Base-by-base conservation (phyloP, 257 asterid genomes). In the Rauvolfia tetraphylla region DNA sequence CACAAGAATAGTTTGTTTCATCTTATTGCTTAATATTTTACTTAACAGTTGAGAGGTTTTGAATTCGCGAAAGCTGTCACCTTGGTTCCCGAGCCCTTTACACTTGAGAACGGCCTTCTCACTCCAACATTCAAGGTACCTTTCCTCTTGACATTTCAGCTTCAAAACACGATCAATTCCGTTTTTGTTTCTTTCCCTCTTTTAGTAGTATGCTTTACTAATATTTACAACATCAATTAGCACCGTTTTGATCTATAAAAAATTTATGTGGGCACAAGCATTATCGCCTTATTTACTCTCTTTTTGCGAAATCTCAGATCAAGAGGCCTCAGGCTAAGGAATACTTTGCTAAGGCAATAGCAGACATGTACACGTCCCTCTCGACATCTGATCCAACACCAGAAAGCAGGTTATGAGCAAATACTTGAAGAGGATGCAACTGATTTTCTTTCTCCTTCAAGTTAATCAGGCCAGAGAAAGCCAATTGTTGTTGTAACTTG, bases 121-220 rank as follows among this genome's bases (percentile, higher is more conserved):
- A 94, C 98, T 69, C 98, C 98, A 75, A 94, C 98, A 27, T 92
- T 92, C 82, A 94, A 94, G 97, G 98, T 92, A 86, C 79, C 56
- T 36, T 39, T 4, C 73, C n/a, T 62, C 49, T 23, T 59, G 57
- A 71, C 56, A 17, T 23, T 61, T 61, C 44, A 20, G 34, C 15
- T 71, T 65, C 42, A 48, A 9, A 2, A 33, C 13, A 17, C 7
- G 41, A 14, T 33, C 5, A 18, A 11, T 29, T n/a, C n/a, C n/a
- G n/a, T n/a, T n/a, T n/a, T n/a, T n/a, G n/a, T n/a, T n/a, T n/a
- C n/a, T n/a, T n/a, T n/a, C n/a, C n/a, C n/a, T n/a, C n/a, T n/a
- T n/a, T n/a, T n/a, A 53, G 7, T 0, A 4, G 48, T 7, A 57
- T n/a, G 14, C 31, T 58, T 29, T 5, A 71, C 33, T 51, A 33